Conservation (phyloP, 2,329 filamentous ascomycete species). For the Malbranchea zuffiana region DNA sequence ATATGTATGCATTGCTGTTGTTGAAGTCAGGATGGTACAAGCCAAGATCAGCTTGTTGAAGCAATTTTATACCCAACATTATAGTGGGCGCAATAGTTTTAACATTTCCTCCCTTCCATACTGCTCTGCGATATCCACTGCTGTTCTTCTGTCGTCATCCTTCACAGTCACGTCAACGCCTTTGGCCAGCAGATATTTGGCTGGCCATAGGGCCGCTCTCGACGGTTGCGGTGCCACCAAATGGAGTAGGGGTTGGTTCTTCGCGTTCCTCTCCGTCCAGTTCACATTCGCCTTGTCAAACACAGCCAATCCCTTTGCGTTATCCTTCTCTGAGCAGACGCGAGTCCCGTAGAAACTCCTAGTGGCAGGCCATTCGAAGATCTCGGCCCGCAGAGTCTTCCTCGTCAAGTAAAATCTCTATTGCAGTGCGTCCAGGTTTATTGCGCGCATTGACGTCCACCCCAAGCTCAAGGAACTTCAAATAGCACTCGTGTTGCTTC, state of each 20-base stretch:
- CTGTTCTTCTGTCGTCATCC: constrained; percentile 7
- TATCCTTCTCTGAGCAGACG: not conserved
- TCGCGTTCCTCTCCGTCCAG: constrained; percentile 8
- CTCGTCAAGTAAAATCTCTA: constrained; percentile 7
- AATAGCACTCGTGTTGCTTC: constrained; percentile 3
- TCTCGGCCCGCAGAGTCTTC: constrained; percentile 6
- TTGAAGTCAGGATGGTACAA: too few species aligned
- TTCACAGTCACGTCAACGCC: constrained; percentile 7
- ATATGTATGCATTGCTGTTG: too few species aligned
- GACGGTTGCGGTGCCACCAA: constrained; percentile 8
- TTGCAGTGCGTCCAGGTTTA: constrained; percentile 4
- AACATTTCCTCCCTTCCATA: constrained; percentile 10
- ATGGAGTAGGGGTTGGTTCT: constrained; percentile 8
- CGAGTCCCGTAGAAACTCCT: constrained; percentile 9
- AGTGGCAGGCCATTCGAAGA: not conserved
- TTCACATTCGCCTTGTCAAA: constrained; percentile 8
- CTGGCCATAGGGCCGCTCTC: constrained; percentile 3
- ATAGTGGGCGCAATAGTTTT: constrained; percentile 5
- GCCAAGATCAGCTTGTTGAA: not conserved
- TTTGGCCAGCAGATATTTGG: constrained; percentile 10
- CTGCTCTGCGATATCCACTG: constrained; percentile 9
- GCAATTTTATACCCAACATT: not conserved
- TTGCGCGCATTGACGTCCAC: constrained; percentile 8
- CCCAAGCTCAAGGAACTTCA: constrained; percentile 7
- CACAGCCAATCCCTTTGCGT: constrained; percentile 1